phyloP scores from a whole-genome alignment of 192 early-diverging fungal species.

The Entomortierella parvispora region DNA sequence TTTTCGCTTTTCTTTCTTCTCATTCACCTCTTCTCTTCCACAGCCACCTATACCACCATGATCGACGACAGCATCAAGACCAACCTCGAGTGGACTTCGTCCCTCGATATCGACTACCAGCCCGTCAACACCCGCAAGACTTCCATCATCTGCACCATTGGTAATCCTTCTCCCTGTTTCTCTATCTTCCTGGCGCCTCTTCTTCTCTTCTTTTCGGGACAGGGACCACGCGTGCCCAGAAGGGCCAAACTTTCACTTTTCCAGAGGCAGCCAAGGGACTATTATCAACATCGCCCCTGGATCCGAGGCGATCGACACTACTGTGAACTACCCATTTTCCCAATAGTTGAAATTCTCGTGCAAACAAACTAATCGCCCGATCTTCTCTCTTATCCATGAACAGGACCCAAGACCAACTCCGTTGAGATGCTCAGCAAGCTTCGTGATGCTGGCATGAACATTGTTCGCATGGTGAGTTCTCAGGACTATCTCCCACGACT shows the following conservation, averaged over 20 bases:
- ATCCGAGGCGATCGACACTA: background rate
- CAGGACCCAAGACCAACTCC: constrained; percentile 81
- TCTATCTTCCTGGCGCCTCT: background rate
- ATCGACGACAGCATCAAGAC: constrained; percentile 58
- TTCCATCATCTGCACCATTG: constrained; percentile 87
- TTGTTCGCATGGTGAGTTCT: constrained; percentile 73
- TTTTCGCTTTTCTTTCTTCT: background rate
- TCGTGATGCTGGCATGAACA: constrained; percentile 85
- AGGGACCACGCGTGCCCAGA: no score
- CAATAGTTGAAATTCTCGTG: no score
- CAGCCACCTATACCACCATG: constrained; percentile 14
- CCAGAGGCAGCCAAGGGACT: no score
- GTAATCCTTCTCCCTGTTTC: constrained; percentile 33
- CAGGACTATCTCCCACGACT: background rate
- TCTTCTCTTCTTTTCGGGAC: background rate
- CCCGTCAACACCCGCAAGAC: constrained; percentile 77
- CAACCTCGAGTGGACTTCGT: constrained; percentile 78
- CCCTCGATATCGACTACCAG: constrained; percentile 70
- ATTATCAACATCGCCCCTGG: no score
- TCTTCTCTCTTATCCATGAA: background rate
- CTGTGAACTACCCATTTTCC: background rate
- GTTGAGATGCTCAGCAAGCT: constrained; percentile 78
- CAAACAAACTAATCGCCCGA: no score
- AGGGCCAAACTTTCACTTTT: no score
- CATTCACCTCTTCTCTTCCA: background rate